Base-by-base conservation (phyloP, 768 basidiomycete species). In the Myochromella boudieri region DNA sequence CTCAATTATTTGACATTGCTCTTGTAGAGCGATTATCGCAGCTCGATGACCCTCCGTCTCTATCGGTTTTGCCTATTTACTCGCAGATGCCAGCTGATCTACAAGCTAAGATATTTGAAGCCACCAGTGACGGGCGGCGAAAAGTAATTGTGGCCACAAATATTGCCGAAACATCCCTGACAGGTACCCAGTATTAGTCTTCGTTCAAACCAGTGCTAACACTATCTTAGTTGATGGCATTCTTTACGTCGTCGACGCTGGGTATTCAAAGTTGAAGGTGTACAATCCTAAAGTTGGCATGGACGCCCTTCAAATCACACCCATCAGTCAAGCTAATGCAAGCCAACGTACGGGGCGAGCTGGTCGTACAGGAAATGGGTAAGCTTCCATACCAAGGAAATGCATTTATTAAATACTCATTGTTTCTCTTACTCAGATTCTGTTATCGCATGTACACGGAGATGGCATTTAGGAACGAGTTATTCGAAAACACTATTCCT, bases 1-100 rank as follows among this genome's bases (percentile, higher is more conserved):
- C n/a, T n/a, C n/a, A n/a, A n/a, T n/a, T n/a, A n/a, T n/a, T n/a
- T n/a, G 25, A 52, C 15, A 46, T 44, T 48, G 12, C 46, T 26
- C 20, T 42, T 32, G 20, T 59, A 95, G 97, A 99, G 67, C 91
- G 97, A 22, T 71, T 98, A 29, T 77, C 79, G 1, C 94, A 97
- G 58, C 74, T 98, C n/a, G 87, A 95, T 59, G 93, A 98, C 10
- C 90, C 93, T 9, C 72, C 89, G 0, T 81, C 87, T 2, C 70
- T 98, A 20, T 85, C 94, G 1, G 84, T 98, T n/a, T 72, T 99
- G 24, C 97, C 97, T 5, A 99, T 98, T 53, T 98, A 99, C 68
- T 98, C 97, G 3, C 95, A 97, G 63, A 98, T 98, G 97, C 97
- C 97, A 8, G 97, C 97, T 5, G 97, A 98, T 70, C 70, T 99